Evolutionary conservation across 495 filamentous ascomycete genomes (phyloP), one percentile per base, ranked within the genome.

Genomic region (Echria macrotheca): DNA sequence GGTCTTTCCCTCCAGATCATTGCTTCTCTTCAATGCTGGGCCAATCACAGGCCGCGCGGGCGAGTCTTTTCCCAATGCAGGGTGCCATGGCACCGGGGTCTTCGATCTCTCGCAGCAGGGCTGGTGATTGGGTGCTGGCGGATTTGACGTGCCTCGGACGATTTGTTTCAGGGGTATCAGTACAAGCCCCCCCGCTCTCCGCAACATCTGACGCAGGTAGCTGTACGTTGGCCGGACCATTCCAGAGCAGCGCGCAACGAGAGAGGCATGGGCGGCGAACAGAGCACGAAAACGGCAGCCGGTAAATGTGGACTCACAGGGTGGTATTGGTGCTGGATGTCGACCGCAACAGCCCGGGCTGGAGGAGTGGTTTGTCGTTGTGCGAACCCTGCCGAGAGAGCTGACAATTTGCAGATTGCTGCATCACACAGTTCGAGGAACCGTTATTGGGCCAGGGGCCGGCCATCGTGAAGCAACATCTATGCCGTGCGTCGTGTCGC

Each of bases 21-120:
- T 53, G 42, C 35, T n/a, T n/a, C 33, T 39, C 42, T 44, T 37
- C 25, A 25, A 32, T 15, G 25, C 29, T 10, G 33, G 19, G 31
- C 58, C 58, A 60, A 60, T 60, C 52, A 55, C 46, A 26, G 25
- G 42, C 22, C 7, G 15, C 23, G 19, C 44, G 42, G 44, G 37
- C 38, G 43, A 5, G 35, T 36, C 35, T 38, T 35, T 53, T 52
- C 15, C 33, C 45, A 39, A 28, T 48, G 52, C 46, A 47, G 59
- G 56, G 59, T 59, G 52, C 56, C 59, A 54, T 49, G 56, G 59
- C 53, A 44, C 51, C 47, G 56, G 56, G 55, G 56, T 54, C 55
- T 52, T 52, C 47, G 53, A 59, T 59, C 53, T 53, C 33, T 25
- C 29, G 53, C 45, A 53, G 33, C 39, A 21, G 40, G 37, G 39